Conservation (phyloP, 257 asterid species). For the Anisodus acutangulus region DNA sequence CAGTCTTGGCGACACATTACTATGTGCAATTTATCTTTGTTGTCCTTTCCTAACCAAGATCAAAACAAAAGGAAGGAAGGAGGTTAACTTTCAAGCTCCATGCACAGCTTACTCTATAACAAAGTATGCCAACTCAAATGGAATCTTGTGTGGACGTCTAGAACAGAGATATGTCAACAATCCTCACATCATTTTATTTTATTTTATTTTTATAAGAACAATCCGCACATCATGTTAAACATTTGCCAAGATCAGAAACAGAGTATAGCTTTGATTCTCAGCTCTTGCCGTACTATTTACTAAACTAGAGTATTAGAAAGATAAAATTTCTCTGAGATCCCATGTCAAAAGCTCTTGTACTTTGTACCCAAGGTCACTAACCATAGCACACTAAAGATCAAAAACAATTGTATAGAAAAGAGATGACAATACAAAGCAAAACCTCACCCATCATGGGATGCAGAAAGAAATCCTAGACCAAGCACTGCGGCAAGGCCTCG, state of each 20-base stretch:
- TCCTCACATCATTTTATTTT: neutral
- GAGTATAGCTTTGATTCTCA: too few relatives aligned
- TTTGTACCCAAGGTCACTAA: neutral
- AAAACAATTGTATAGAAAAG: neutral
- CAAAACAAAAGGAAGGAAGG: neutral
- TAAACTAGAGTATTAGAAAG: neutral
- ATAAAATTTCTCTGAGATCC: neutral
- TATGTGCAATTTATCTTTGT: conserved; percentile 7
- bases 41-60: conserved; percentile 4
- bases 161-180: neutral
- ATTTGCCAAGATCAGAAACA: neutral
- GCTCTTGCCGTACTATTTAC: neutral
- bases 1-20: neutral
- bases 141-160: neutral
- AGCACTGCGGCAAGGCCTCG: conserved; percentile 90
- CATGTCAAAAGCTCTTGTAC: neutral
- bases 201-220: too few relatives aligned
- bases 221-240: neutral
- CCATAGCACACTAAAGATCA: neutral
- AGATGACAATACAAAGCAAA: neutral
- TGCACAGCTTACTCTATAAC: neutral
- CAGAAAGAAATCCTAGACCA: conserved; percentile 81
- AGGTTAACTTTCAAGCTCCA: neutral
- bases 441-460: conserved; percentile 96
- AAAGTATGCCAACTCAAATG: neutral